Conservation (phyloP, 108 stramenopile genomes). For the Nannochloropsis gaditana region DNA sequence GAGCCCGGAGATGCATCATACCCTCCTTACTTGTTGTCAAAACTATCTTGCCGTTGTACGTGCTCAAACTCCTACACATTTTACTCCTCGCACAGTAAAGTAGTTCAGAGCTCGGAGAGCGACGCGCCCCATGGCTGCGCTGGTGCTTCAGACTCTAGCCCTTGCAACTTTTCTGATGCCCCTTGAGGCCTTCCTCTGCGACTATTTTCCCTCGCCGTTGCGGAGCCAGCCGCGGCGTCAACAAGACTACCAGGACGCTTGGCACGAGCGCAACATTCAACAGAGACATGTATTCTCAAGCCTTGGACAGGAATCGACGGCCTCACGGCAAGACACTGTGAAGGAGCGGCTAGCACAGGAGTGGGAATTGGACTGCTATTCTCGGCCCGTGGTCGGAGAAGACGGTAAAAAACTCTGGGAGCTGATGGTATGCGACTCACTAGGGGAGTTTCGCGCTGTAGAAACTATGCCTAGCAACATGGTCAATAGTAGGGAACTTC, state of each 20-base stretch:
- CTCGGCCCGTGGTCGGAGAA: slow-evolving; percentile 71
- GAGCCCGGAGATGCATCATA: too few relatives aligned
- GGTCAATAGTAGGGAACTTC: slow-evolving; percentile 83
- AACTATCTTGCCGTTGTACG: too few relatives aligned
- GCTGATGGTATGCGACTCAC: slow-evolving; percentile 77
- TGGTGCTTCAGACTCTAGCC: neutral
- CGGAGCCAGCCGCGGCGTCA: too few relatives aligned
- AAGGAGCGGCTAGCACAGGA: slow-evolving; percentile 16
- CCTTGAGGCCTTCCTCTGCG: neutral
- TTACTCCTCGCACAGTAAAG: too few relatives aligned
- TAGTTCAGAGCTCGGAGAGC: too few relatives aligned
- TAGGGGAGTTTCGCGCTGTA: slow-evolving; percentile 57
- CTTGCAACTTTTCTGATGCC: neutral
- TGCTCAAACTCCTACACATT: too few relatives aligned
- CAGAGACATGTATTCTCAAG: neutral
- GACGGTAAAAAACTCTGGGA: slow-evolving; percentile 91
- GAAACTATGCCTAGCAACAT: slow-evolving; percentile 44
- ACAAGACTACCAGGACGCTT: too few relatives aligned
- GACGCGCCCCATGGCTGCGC: too few relatives aligned
- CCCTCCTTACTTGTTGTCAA: too few relatives aligned
- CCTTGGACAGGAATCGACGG: neutral
- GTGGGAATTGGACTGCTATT: slow-evolving; percentile 54
- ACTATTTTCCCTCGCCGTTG: too few relatives aligned
- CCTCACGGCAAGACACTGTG: neutral
- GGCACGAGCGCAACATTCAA: too few relatives aligned